phyloP scores from a whole-genome alignment of 768 basidiomycete genomes.

The Nidularia sp. region DNA sequence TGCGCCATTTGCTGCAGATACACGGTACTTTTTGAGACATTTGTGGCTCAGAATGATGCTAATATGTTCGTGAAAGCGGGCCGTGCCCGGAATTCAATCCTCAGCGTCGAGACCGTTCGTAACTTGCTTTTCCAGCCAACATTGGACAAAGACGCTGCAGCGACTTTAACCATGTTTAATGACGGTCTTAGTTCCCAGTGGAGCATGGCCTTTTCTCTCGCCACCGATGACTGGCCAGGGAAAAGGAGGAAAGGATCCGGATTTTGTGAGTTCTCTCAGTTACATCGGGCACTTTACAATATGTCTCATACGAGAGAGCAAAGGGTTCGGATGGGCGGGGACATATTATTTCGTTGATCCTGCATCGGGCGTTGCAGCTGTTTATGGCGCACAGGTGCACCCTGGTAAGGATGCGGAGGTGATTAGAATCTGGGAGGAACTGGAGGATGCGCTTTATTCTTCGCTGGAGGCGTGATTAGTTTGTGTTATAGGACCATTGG shows the following conservation, averaged over 20 bases:
- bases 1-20: conserved; percentile 24
- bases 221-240: conserved; percentile 17
- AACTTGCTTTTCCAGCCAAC: conserved; percentile 14
- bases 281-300: neutral
- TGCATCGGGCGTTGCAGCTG: conserved; percentile 23
- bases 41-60: neutral
- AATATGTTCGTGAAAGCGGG: conserved; percentile 6
- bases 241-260: conserved; percentile 23
- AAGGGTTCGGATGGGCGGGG: conserved; percentile 31
- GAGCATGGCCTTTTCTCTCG: conserved; percentile 20
- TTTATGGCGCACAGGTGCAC: conserved; percentile 26
- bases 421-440: conserved; percentile 10
- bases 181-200: conserved; percentile 15
- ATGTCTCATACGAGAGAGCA: neutral
- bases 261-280: conserved; percentile 18
- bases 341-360: conserved; percentile 26
- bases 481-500: no score
- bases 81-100: conserved; percentile 5
- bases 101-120: conserved; percentile 11
- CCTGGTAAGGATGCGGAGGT: conserved; percentile 18
- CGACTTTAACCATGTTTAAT: conserved; percentile 2
- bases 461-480: no score
- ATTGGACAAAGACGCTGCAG: conserved; percentile 1
- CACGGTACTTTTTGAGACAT: conserved; percentile 10
- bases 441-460: conserved; percentile 25